A percentile compares a stretch with the other conserved stretches of the same genome.
These are phyloP conservation scores for Artemisia tridentata DNA, from an alignment of 129 eudicot species.

Conservation along the genomic window DNA sequence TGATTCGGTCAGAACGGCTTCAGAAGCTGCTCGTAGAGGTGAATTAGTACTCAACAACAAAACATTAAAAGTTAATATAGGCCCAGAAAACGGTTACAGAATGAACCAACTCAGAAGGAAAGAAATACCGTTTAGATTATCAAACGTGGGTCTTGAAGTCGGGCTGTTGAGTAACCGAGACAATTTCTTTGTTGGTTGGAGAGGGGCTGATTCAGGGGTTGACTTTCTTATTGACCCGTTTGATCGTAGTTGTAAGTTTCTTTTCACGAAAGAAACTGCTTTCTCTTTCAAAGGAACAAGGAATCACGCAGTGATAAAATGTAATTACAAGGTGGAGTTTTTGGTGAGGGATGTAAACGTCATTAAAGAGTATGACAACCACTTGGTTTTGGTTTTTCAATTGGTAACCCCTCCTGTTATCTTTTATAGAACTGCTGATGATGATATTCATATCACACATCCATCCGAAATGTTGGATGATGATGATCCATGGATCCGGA, in stretches of 20 bases:
- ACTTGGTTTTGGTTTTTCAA: conserved; percentile 44
- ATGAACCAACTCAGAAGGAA: conserved; percentile 61
- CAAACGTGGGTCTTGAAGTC: conserved; percentile 46
- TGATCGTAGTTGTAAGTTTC: conserved; percentile 45
- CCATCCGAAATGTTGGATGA: conserved; percentile 72
- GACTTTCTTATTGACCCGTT: conserved; percentile 67
- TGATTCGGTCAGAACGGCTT: conserved; percentile 31
- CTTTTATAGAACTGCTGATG: conserved; percentile 70
- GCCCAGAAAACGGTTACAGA: conserved; percentile 50
- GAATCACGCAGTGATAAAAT: conserved; percentile 40
- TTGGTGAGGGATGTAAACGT: conserved; percentile 47
- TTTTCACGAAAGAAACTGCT: conserved; percentile 51
- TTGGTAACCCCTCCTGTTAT: conserved; percentile 52
- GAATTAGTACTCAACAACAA: conserved; percentile 38
- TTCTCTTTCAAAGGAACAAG: conserved; percentile 46
- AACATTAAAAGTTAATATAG: conserved; percentile 44
- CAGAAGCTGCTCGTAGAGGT: conserved; percentile 35
- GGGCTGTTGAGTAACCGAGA: conserved; percentile 42
- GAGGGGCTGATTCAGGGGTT: conserved; percentile 46
- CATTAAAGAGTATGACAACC: not conserved
- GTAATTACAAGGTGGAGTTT: conserved; percentile 60
- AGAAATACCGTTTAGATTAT: conserved; percentile 40
- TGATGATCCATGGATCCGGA: conserved; percentile 83
- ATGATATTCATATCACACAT: conserved; percentile 47
- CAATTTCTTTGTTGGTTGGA: conserved; percentile 60